Evolutionary conservation across 2,329 filamentous ascomycete genomes (phyloP), one percentile per base, ranked within the genome.

Genomic region (Coniochaeta sp.): DNA sequence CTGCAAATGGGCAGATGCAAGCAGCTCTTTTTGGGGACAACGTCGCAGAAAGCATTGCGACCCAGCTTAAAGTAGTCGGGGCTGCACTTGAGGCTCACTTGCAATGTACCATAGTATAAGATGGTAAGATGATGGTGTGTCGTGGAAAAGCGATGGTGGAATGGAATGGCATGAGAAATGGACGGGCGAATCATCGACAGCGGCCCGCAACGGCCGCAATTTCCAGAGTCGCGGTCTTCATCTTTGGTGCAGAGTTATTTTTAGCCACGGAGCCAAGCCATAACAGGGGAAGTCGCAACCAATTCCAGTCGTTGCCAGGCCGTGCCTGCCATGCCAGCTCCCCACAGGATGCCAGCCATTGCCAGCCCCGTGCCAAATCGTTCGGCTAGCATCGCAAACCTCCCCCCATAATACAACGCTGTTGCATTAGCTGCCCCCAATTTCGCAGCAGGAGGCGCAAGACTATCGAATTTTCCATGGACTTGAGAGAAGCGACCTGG

Each of bases 341-440:
- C n/a, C n/a, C n/a, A n/a, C n/a, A n/a, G n/a, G n/a, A n/a, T n/a
- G n/a, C n/a, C n/a, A n/a, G n/a, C n/a, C n/a, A n/a, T n/a, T n/a
- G n/a, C n/a, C n/a, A n/a, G n/a, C n/a, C n/a, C n/a, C n/a, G n/a
- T 33, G 31, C 31, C 31, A 33, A 11, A 22, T 19, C n/a, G n/a
- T 44, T 34, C 31, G 50, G 50, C 22, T 54, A 28, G 50, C 50
- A 24, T 54, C 50, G 24, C 24, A 11, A 33, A 36, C n/a, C n/a
- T n/a, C 31, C 33, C 40, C 52, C 47, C 52, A 61, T n/a, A 59
- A 59, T 61, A 36, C 60, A 57, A 61, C 60, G 47, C 57, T 61
- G 60, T 7, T 50, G 57, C 34, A 44, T 33, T 59, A 43, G 56
- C 56, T 47, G 34, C 57, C 5, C 43, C 19, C 43, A 47, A 47